Percentiles rank a stretch among this genome's conserved stretches.
These are phyloP conservation scores for Suillus clintonianus DNA, from an alignment of 768 basidiomycete species.

Conservation along the genomic window DNA sequence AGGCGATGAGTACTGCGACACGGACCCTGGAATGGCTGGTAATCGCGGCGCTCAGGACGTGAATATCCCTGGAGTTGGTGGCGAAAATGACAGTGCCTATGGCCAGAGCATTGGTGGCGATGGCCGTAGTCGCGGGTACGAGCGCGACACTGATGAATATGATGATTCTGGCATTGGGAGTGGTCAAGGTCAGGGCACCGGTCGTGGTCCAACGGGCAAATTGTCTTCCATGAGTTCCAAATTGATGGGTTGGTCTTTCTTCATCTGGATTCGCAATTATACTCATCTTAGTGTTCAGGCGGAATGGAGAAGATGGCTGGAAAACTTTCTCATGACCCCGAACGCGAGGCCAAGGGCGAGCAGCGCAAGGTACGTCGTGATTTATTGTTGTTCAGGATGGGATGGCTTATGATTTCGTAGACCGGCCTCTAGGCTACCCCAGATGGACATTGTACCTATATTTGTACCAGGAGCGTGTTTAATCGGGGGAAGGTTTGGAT, in stretches of 20 bases:
- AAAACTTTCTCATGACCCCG: not conserved
- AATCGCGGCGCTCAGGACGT: not conserved
- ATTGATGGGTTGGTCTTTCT: constrained; percentile 5
- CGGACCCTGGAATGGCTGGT: constrained; percentile 11
- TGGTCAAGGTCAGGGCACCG: not conserved
- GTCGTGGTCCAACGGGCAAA: not conserved
- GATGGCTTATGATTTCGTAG: not conserved
- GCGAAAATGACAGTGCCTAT: not conserved
- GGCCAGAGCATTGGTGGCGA: not conserved
- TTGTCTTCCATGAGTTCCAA: not conserved
- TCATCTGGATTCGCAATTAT: not conserved
- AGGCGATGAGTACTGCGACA: not conserved
- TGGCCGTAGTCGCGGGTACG: constrained; percentile 8
- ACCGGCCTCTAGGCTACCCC: not conserved
- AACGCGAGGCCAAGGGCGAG: constrained; percentile 3
- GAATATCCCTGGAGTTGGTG: constrained; percentile 6
- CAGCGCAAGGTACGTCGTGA: constrained; percentile 7
- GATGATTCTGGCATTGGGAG: not conserved
- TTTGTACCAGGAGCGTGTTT: not conserved
- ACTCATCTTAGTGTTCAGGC: not conserved
- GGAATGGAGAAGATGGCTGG: constrained; percentile 11
- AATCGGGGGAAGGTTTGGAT: not conserved
- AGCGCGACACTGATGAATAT: constrained; percentile 10
- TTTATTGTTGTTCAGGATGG: not conserved
- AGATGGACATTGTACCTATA: not conserved